Evolutionary conservation across 1,284 basidiomycete genomes (phyloP), one percentile per base, ranked within the genome.

Genomic region (Cronartium ribicola): DNA sequence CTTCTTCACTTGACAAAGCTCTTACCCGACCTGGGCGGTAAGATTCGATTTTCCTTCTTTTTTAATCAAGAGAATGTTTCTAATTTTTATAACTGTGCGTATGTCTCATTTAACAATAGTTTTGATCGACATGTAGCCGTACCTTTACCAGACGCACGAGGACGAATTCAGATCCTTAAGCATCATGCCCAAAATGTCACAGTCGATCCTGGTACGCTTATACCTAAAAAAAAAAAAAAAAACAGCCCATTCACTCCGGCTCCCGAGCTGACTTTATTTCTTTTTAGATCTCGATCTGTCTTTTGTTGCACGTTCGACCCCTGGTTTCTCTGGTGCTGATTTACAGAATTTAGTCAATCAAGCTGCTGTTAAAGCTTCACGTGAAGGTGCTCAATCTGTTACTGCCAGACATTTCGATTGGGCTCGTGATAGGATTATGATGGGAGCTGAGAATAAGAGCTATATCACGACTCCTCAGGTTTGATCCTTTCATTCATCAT

Each of bases 101-200:
- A 14, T 61, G 22, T 17, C 22, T 36, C 37, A 61, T 61, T 14
- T 5, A 17, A 29, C 37, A 13, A 36, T 41, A 65, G 63, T 66
- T 97, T 97, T 81, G 94, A 97, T 83, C 88, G 91, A 78, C 89
- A 89, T 79, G 90, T 95, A 78, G 87, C 88, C n/a, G 91, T 94
- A 17, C 91, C 92, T 44, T 84, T 94, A 64, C 91, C 91, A 29
- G 94, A 97, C 81, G 86, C 96, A 5, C 79, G 83, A 71, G 85
- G 94, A 11, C 88, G 94, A 73, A 87, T 91, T 39, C 92, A 93
- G 79, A 95, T 97, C 76, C 82, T 97, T 43, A 86, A 87, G 78
- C 92, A 95, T 80, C 91, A 96, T 81, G 90, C 95, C 89, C 86
- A 86, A 76, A 88, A 88, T 74, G 88, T 96, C 41, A 84, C 85